A percentile compares a stretch with the other conserved stretches of the same genome.
These are phyloP conservation scores for Tilletia horrida DNA, from an alignment of 1,284 basidiomycete species.

Conservation along the genomic window DNA sequence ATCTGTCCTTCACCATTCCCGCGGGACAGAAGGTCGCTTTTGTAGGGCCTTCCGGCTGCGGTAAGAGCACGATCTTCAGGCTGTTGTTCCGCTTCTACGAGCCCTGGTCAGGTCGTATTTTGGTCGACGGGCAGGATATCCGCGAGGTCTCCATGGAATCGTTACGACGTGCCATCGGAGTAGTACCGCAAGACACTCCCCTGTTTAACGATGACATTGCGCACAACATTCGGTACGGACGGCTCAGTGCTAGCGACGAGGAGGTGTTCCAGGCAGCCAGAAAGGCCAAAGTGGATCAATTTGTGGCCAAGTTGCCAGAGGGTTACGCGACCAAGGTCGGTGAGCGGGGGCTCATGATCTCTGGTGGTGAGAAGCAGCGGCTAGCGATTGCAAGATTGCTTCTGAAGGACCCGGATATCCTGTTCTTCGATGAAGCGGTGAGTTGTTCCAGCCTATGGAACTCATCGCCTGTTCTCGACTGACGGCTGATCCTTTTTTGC, in stretches of 20 bases:
- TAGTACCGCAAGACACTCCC: slow-evolving; percentile 96
- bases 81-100: slow-evolving; percentile 93
- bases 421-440: slow-evolving; percentile 97
- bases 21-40: slow-evolving; percentile 94
- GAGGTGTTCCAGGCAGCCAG: slow-evolving; percentile 78
- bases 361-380: slow-evolving; percentile 94
- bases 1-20: slow-evolving; percentile 86
- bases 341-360: slow-evolving; percentile 94
- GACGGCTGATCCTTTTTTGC: neutral
- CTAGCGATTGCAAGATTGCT: slow-evolving; percentile 87
- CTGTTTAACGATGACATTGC: slow-evolving; percentile 92
- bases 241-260: slow-evolving; percentile 80
- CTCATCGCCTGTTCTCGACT: neutral
- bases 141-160: slow-evolving; percentile 70
- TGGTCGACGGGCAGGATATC: slow-evolving; percentile 83
- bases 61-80: slow-evolving; percentile 95
- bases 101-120: slow-evolving; percentile 73
- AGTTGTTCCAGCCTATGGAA: slow-evolving; percentile 49
- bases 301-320: slow-evolving; percentile 75
- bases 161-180: slow-evolving; percentile 74
- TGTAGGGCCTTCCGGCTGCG: slow-evolving; percentile 92
- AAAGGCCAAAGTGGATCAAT: slow-evolving; percentile 82
- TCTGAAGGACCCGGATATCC: slow-evolving; percentile 86
- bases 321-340: slow-evolving; percentile 88
- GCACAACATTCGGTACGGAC: slow-evolving; percentile 91